phyloP scores from a whole-genome alignment of 2,329 filamentous ascomycete genomes.

The Stagonosporopsis vannaccii region DNA sequence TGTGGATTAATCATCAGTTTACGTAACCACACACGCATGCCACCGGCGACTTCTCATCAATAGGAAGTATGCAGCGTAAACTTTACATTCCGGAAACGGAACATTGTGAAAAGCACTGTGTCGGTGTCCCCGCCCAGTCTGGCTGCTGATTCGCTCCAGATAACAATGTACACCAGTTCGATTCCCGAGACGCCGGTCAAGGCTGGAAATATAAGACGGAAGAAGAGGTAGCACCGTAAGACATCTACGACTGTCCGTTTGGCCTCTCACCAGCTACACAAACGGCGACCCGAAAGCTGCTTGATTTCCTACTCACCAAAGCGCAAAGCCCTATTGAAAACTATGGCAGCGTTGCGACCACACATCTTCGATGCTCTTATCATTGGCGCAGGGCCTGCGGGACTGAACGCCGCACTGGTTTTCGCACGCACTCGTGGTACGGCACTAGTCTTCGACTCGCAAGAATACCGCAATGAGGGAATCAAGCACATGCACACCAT shows the following conservation, averaged over 20 bases:
- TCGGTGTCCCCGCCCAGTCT: background rate
- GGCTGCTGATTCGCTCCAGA: background rate
- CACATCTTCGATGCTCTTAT: conserved; percentile 40
- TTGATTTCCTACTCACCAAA: background rate
- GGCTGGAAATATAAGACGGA: background rate
- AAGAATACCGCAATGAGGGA: conserved; percentile 53
- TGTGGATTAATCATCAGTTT: background rate
- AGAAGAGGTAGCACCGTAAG: background rate
- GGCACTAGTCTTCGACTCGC: conserved; percentile 54
- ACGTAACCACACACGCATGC: background rate
- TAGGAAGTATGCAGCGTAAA: background rate
- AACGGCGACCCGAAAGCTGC: background rate
- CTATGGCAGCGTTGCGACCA: conserved; percentile 26
- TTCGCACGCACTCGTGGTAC: conserved; percentile 52
- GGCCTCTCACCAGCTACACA: background rate
- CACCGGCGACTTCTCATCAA: background rate
- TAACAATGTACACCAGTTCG: background rate
- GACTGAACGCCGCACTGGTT: conserved; percentile 51
- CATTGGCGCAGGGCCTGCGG: conserved; percentile 55
- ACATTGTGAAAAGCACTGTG: background rate
- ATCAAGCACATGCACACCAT: conserved; percentile 56
- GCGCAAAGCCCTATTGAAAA: background rate
- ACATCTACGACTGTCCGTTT: background rate
- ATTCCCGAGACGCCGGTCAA: too few relatives aligned
- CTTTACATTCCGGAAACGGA: background rate